Conservation (phyloP, 176 grass and related monocot species). For the Juncus inflexus region DNA sequence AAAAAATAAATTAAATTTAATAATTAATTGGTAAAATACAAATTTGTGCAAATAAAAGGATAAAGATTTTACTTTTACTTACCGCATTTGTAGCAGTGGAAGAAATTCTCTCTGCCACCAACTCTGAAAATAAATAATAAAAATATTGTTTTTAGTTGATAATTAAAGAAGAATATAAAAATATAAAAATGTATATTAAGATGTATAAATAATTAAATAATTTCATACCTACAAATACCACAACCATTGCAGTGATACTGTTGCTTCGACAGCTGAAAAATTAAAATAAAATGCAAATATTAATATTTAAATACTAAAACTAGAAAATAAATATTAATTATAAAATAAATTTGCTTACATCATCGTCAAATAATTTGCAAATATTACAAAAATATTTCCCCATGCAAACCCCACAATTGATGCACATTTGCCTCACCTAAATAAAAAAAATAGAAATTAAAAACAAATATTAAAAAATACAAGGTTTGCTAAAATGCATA, state of each 20-base stretch:
- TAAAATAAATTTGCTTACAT: conserved; percentile 40
- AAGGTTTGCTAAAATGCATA: neutral
- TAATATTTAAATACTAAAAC: neutral
- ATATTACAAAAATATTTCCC: conserved; percentile 76
- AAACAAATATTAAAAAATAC: neutral
- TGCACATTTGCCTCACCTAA: conserved; percentile 68
- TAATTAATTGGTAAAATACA: neutral
- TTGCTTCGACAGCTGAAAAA: conserved; percentile 70
- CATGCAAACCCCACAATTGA: conserved; percentile 82
- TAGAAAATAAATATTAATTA: conserved; percentile 3
- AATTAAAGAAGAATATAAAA: neutral
- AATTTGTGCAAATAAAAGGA: conserved; percentile 1
- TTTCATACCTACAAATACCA: conserved; percentile 80
- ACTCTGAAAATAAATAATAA: conserved; percentile 53
- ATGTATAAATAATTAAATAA: neutral
- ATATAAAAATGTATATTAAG: neutral
- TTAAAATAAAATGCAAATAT: conserved; percentile 23
- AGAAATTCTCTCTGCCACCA: conserved; percentile 84
- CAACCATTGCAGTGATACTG: conserved; percentile 91
- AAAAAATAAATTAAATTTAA: neutral
- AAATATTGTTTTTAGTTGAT: neutral
- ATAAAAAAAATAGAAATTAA: conserved; percentile 27
- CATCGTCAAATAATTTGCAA: conserved; percentile 98
- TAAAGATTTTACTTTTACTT: conserved; percentile 16
- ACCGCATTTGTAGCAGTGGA: conserved; percentile 90